These are phyloP conservation scores for Verticillium albo-atrum DNA, from an alignment of 2,329 filamentous ascomycete species.

Conservation along the genomic window DNA sequence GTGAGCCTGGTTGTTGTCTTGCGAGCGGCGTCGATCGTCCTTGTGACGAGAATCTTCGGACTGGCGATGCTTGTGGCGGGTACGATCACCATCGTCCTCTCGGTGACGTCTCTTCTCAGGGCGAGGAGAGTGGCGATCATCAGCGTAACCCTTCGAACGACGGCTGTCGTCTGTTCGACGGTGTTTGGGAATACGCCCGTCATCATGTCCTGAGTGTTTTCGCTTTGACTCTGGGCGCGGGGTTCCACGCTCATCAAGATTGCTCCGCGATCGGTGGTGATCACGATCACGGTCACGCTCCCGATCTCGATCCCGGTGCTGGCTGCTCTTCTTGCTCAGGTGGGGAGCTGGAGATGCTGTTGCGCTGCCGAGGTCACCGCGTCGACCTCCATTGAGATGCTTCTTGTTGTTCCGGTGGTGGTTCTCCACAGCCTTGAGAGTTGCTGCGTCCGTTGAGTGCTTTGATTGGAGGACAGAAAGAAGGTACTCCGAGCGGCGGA, in stretches of 20 bases:
- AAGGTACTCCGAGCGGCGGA: slow-evolving; percentile 90
- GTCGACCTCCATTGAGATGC: slow-evolving; percentile 56
- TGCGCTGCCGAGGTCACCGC: slow-evolving; percentile 52
- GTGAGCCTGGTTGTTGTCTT: slow-evolving; percentile 7
- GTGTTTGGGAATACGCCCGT: slow-evolving; percentile 36
- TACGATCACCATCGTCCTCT: slow-evolving; percentile 18
- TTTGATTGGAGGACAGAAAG: slow-evolving; percentile 88
- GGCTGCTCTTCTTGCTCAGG: slow-evolving; percentile 39
- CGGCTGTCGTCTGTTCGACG: slow-evolving; percentile 35
- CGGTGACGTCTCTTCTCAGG: slow-evolving; percentile 22
- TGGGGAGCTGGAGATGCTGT: slow-evolving; percentile 69
- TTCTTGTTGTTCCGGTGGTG: slow-evolving; percentile 96
- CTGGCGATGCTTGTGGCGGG: slow-evolving; percentile 27
- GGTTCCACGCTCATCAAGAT: slow-evolving; percentile 45
- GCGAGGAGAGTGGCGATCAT: slow-evolving; percentile 28
- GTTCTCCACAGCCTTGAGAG: slow-evolving; percentile 80
- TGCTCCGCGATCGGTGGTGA: slow-evolving; percentile 45
- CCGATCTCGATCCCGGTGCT: slow-evolving; percentile 43
- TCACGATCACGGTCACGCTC: slow-evolving; percentile 47
- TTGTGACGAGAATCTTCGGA: slow-evolving; percentile 27
- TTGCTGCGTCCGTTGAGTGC: slow-evolving; percentile 70
- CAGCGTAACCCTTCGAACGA: slow-evolving; percentile 29
- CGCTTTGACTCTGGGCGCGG: slow-evolving; percentile 54
- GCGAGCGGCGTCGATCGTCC: slow-evolving; percentile 22
- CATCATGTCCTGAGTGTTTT: slow-evolving; percentile 51